These are phyloP conservation scores for Saccharomycodes ludwigii DNA, from an alignment of 805 yeast genomes.

Conservation along the genomic window DNA sequence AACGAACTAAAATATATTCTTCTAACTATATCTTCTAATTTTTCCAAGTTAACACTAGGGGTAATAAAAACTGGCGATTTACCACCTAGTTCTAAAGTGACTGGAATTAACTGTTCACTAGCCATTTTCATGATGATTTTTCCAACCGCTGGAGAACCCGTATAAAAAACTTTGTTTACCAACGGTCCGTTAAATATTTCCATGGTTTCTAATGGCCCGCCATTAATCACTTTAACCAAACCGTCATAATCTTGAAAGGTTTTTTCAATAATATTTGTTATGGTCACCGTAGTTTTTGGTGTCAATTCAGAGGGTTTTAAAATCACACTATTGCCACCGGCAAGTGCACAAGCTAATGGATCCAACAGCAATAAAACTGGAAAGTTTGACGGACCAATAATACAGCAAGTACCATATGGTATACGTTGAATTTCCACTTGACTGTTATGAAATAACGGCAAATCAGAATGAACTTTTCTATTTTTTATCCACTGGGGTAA, in stretches of 20 bases:
- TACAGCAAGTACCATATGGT: slow-evolving; percentile 54
- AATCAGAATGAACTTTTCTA: slow-evolving; percentile 23
- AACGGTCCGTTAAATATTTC: no score
- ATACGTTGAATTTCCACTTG: slow-evolving; percentile 26
- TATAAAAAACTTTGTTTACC: slow-evolving; percentile 78
- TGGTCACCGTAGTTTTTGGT: slow-evolving; percentile 51
- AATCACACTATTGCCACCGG: slow-evolving; percentile 74
- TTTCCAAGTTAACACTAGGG: slow-evolving; percentile 30
- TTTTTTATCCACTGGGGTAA: slow-evolving; percentile 53
- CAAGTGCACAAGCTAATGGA: slow-evolving; percentile 69
- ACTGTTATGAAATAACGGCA: slow-evolving; percentile 25
- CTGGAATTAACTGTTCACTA: slow-evolving; percentile 75
- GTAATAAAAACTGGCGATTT: slow-evolving; percentile 77
- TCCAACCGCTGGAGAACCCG: slow-evolving; percentile 75
- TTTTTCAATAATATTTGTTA: slow-evolving; percentile 40
- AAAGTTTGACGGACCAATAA: slow-evolving; percentile 34
- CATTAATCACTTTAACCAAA: slow-evolving; percentile 52
- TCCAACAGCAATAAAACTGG: slow-evolving; percentile 49
- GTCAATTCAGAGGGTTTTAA: slow-evolving; percentile 69
- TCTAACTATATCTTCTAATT: slow-evolving; percentile 36
- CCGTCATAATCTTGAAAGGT: slow-evolving; percentile 36
- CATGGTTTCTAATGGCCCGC: slow-evolving; percentile 58
- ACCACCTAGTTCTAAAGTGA: slow-evolving; percentile 79
- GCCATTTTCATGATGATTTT: slow-evolving; percentile 67
- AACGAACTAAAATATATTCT: slow-evolving; percentile 72